Evolutionary conservation across 176 grass and related monocot species (phyloP).

Genomic region (Oryza officinalis): DNA sequence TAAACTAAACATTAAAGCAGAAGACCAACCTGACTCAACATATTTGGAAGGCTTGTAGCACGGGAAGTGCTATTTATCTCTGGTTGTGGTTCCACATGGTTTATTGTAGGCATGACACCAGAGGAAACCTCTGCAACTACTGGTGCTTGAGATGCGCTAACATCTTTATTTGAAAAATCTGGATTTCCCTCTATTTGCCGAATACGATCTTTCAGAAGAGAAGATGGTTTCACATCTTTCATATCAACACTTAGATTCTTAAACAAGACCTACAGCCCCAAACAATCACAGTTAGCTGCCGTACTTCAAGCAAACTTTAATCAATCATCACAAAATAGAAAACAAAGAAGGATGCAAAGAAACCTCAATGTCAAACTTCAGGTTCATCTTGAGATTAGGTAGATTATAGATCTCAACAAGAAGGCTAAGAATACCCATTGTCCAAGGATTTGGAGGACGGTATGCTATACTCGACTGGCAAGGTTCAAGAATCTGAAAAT

Average conservation of each 20-base stretch:
- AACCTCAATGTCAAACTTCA: conserved; percentile 99
- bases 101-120: conserved; percentile 54
- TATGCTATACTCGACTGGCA: conserved; percentile 95
- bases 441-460: conserved; percentile 99
- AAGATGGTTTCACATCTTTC: conserved; percentile 95
- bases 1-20: conserved; percentile 1
- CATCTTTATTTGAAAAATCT: conserved; percentile 98
- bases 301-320: conserved; percentile 32
- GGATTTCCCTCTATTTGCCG: conserved; percentile 89
- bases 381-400: conserved; percentile 99
- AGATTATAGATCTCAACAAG: conserved; percentile 92
- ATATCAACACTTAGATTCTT: conserved; percentile 94
- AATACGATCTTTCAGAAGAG: conserved; percentile 74
- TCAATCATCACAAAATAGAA: conserved; percentile 17
- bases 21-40: conserved; percentile 65
- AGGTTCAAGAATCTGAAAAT: conserved; percentile 89
- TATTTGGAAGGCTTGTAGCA: conserved; percentile 63
- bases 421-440: conserved; percentile 96
- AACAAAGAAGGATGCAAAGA: not conserved
- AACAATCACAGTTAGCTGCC: conserved; percentile 29
- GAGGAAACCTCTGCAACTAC: conserved; percentile 55
- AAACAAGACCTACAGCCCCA: conserved; percentile 76
- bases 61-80: conserved; percentile 72
- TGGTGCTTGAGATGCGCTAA: conserved; percentile 59
- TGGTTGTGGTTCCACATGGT: conserved; percentile 69